These are phyloP conservation scores for Pseudonitzschia delicatissima DNA, from an alignment of 108 stramenopile genomes.

Conservation along the genomic window DNA sequence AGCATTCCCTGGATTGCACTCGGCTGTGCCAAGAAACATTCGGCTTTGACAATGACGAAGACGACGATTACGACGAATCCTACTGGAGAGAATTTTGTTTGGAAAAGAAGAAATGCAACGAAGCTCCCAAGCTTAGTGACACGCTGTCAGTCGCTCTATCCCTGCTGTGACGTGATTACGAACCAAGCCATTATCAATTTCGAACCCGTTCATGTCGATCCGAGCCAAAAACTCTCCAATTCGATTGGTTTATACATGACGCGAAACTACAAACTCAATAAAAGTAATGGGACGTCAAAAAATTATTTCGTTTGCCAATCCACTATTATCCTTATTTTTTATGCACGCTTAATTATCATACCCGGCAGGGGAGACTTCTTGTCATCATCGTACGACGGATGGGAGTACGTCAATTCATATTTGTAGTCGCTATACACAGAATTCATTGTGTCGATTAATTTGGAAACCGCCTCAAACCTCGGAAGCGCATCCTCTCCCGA, in stretches of 20 bases:
- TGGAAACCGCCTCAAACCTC: conserved; percentile 64
- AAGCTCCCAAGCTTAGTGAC: conserved; percentile 48
- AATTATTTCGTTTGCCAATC: conserved; percentile 22
- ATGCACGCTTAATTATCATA: conserved; percentile 56
- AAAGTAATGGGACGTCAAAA: background rate
- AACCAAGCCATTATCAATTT: conserved; percentile 57
- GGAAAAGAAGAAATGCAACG: conserved; percentile 4
- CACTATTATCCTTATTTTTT: background rate
- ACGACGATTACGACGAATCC: conserved; percentile 43
- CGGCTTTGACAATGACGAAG: conserved; percentile 48
- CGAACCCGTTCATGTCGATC: conserved; percentile 50
- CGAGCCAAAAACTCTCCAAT: conserved; percentile 41
- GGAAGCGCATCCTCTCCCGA: conserved; percentile 25
- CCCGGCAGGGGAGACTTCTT: conserved; percentile 62
- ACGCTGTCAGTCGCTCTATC: conserved; percentile 62
- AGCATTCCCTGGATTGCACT: conserved; percentile 20
- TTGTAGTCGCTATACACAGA: conserved; percentile 59
- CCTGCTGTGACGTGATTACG: conserved; percentile 50
- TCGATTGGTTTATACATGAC: conserved; percentile 44
- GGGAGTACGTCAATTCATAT: conserved; percentile 63
- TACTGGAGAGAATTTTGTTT: conserved; percentile 45
- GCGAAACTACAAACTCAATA: background rate
- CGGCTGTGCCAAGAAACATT: conserved; percentile 31
- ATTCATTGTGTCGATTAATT: conserved; percentile 58
- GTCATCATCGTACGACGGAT: conserved; percentile 61